Evolutionary conservation across 345 rosid genomes (phyloP), one percentile per base, ranked within the genome.

Genomic region (Trapa bicornis): DNA sequence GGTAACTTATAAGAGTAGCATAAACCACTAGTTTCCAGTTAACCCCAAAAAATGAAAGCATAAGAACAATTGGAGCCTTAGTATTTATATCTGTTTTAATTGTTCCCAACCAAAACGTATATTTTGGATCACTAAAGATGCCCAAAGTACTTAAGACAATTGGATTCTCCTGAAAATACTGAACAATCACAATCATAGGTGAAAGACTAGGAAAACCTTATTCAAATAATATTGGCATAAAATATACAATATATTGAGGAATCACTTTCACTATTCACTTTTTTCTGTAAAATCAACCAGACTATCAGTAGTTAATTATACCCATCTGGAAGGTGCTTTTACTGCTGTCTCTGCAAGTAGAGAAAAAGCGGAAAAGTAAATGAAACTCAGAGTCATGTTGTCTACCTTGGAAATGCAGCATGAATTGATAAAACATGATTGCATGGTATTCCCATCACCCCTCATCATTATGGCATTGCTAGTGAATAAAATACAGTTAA

Each of bases 381-480:
- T 69, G 70, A 66, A 79, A 83, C 76, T 84, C 81, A 87, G 84
- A 86, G 82, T 80, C 79, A 76, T 89, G 89, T 85, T 95, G 77
- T 83, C 96, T 89, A 92, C 96, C 91, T 87, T 84, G 85, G 68
- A 70, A 76, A 79, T 77, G 92, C 91, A 83, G 88, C 87, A 83
- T 76, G 96, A 83, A 92, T 89, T 85, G 98, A 86, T 82, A 87
- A 89, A 92, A 92, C 89, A 92, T 86, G 92, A 78, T 88, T 81
- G 88, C 87, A 87, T 80, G 89, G 89, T 82, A 82, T 79, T 87
- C 86, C 89, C 96, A 84, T 77, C 96, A 87, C 87, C 92, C 87
- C 87, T 87, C 96, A 87, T 89, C 95, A 84, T 85, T 82, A 87
- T 87, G 85, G 92, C 98, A 89, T 84, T 83, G 95, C 87, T 89